Percentiles rank a stretch among this genome's conserved stretches.
Evolutionary conservation across 768 basidiomycete genomes (phyloP).

Genomic region (Hysterangium stoloniferum): DNA sequence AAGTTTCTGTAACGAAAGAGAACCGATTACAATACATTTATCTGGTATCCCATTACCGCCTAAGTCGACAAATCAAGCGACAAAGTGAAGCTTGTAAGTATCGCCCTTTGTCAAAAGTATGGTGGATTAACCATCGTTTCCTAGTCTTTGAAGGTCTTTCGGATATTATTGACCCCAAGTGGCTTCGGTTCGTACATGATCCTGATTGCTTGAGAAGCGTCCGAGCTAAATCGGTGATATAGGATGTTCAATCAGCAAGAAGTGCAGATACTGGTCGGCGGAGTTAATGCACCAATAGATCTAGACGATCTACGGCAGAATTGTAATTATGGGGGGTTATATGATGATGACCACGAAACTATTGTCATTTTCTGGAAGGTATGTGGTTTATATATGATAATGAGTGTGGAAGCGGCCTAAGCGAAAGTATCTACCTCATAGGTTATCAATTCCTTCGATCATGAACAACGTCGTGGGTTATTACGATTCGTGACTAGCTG

Average conservation of each 20-base stretch:
- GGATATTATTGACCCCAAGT: constrained; percentile 87
- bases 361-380: constrained; percentile 82
- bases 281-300: constrained; percentile 79
- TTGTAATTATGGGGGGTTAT: constrained; percentile 78
- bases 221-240: constrained; percentile 14
- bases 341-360: constrained; percentile 60
- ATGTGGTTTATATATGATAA: constrained; percentile 17
- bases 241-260: constrained; percentile 99
- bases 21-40: constrained; percentile 89
- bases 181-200: constrained; percentile 50
- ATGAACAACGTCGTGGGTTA: constrained; percentile 70
- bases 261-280: constrained; percentile 84
- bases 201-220: not conserved
- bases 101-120: not conserved
- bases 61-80: constrained; percentile 80
- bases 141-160: constrained; percentile 82
- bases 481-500: constrained; percentile 92
- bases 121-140: constrained; percentile 25
- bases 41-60: constrained; percentile 78
- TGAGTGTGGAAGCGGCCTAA: not conserved
- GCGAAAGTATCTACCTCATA: no score
- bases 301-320: constrained; percentile 70
- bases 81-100: constrained; percentile 59
- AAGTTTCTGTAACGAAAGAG: constrained; percentile 78
- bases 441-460: constrained; percentile 74